A percentile compares a stretch with the other conserved stretches of the same genome.
Evolutionary conservation across 2,329 filamentous ascomycete species (phyloP).

Genomic region (Blastomyces gilchristii): DNA sequence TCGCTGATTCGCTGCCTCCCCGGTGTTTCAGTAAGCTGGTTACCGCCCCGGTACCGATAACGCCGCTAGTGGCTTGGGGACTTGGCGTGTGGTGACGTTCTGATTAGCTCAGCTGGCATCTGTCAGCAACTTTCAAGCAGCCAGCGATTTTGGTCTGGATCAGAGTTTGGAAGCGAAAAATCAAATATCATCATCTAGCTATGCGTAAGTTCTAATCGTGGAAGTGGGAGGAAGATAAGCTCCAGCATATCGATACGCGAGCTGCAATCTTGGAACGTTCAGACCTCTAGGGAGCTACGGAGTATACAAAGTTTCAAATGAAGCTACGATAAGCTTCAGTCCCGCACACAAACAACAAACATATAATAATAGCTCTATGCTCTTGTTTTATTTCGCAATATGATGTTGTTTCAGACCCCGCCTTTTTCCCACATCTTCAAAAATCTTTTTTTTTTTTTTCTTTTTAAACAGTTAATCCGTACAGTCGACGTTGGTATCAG

Average conservation of each 20-base stretch:
- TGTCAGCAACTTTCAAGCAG: too few relatives aligned
- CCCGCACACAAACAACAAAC: background rate
- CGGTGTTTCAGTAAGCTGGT: background rate
- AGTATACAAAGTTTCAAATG: too few relatives aligned
- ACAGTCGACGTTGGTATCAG: background rate
- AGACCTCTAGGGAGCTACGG: too few relatives aligned
- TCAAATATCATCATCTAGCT: background rate
- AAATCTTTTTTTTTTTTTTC: too few relatives aligned
- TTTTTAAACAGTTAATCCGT: background rate
- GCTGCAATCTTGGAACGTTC: too few relatives aligned
- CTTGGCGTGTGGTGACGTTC: background rate
- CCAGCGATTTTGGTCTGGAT: too few relatives aligned
- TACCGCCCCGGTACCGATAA: background rate
- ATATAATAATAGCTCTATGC: too few relatives aligned
- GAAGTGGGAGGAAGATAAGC: too few relatives aligned
- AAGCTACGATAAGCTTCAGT: background rate
- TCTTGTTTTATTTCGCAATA: background rate
- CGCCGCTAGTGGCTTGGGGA: background rate
- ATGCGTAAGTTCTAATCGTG: too few relatives aligned
- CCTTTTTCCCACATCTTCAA: background rate
- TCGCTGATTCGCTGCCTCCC: background rate
- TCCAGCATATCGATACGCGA: too few relatives aligned
- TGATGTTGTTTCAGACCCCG: slow-evolving; percentile 6
- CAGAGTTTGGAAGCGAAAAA: background rate
- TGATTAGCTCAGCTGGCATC: slow-evolving; percentile 5